phyloP scores from a whole-genome alignment of 768 basidiomycete genomes.

The Dioszegia aurantiaca region DNA sequence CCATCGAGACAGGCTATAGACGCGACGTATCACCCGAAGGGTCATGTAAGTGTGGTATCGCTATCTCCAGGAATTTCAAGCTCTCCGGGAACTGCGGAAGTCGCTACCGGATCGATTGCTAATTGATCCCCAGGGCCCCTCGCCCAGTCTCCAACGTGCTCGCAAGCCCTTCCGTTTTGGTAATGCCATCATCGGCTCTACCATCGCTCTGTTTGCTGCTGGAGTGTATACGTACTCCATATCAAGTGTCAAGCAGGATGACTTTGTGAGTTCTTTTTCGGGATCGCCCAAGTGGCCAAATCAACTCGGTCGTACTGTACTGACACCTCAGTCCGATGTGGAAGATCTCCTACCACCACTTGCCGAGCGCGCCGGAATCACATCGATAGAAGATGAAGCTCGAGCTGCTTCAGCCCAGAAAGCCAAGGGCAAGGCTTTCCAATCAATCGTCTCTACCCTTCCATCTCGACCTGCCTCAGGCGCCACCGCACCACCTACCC shows the following conservation, averaged over 20 bases:
- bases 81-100: not conserved
- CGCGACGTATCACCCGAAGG: conserved; percentile 30
- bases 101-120: not conserved
- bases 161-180: conserved; percentile 74
- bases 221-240: conserved; percentile 92
- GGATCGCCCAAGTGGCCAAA: no score
- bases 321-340: conserved; percentile 41
- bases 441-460: conserved; percentile 33
- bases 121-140: conserved; percentile 64
- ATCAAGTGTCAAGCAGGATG: conserved; percentile 87
- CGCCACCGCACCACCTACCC: conserved; percentile 1
- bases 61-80: no score
- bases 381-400: conserved; percentile 53
- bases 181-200: conserved; percentile 74
- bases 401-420: conserved; percentile 22
- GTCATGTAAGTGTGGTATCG: conserved; percentile 22
- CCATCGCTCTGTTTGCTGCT: conserved; percentile 69
- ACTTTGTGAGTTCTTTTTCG: conserved; percentile 63
- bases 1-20: conserved; percentile 18
- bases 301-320: no score
- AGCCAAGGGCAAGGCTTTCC: conserved; percentile 15
- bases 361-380: conserved; percentile 45
- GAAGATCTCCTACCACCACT: conserved; percentile 52
- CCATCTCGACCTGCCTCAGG: conserved; percentile 12
- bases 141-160: conserved; percentile 80